Evolutionary conservation across 164 flowering plant genomes (phyloP).

Genomic region (Piper betle): DNA sequence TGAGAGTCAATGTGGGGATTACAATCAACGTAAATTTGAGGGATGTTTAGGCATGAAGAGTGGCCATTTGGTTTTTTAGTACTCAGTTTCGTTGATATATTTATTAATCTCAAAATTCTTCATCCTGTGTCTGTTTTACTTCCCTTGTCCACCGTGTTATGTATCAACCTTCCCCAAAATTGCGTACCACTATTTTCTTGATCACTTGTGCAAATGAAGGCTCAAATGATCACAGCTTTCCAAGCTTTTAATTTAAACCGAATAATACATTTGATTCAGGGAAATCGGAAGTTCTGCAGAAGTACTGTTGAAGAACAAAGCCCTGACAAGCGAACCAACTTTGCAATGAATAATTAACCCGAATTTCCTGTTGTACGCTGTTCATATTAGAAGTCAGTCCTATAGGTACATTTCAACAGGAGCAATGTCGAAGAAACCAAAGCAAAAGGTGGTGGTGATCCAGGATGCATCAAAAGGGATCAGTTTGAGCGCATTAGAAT

Average conservation of each 20-base stretch:
- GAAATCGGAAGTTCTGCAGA: background rate
- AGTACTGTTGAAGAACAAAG: background rate
- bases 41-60: too few relatives aligned
- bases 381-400: background rate
- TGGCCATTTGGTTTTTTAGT: too few relatives aligned
- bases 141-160: too few relatives aligned
- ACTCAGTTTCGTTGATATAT: too few relatives aligned
- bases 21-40: too few relatives aligned
- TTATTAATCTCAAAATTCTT: too few relatives aligned
- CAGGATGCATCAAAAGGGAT: conserved; percentile 42
- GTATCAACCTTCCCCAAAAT: too few relatives aligned
- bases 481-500: conserved; percentile 25
- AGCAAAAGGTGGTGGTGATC: conserved; percentile 48
- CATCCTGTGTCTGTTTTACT: too few relatives aligned
- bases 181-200: too few relatives aligned
- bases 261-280: background rate
- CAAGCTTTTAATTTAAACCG: background rate
- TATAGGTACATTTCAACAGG: background rate
- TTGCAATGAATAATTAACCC: background rate
- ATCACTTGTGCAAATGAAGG: too few relatives aligned
- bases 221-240: background rate
- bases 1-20: too few relatives aligned
- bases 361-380: too few relatives aligned
- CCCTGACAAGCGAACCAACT: background rate
- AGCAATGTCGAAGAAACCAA: conserved; percentile 14